Evolutionary conservation across 345 rosid species (phyloP), one percentile per base, ranked within the genome.

Genomic region (Eucalyptus virginea): DNA sequence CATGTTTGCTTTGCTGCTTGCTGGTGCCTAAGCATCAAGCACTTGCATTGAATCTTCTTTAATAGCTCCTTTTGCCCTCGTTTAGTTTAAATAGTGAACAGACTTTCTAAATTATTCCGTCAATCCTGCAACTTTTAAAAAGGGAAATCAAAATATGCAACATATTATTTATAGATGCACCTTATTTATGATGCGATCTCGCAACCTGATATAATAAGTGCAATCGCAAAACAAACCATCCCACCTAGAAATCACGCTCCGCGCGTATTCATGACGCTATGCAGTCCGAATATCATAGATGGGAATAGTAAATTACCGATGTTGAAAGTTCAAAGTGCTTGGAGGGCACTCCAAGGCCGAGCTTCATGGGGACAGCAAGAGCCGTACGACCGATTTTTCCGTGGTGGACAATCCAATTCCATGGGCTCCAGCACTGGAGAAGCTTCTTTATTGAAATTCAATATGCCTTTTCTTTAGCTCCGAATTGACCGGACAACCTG

Each of bases 151-250:
- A 16, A 65, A 15, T 0, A 15, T n/a, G 3, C 1, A n/a, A 65
- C 3, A n/a, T n/a, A 65, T 30, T 65, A 7, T 37, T 24, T 0
- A 6, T 77, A 1, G 6, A 6, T 11, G 26, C 28, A 0, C 5
- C 0, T 44, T 77, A 11, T 37, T 77, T 37, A 37, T 69, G 42
- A 69, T 34, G 81, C 28, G 11, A 56, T 56, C 12, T 23, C 62
- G 13, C 62, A 56, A 56, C 34, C 9, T 30, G 0, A 62, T 30
- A 0, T 62, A 11, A 62, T 28, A 62, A 28, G 37, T 0, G 19
- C 5, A 23, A 21, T 37, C 45, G 28, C 83, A 10, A 37, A 21
- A 15, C 77, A n/a, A 65, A 15, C 18, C 34, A n/a, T 15, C 40
- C 12, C 15, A 6, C 1, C 28, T 37, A 77, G 15, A 6, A 21